Evolutionary conservation across 352 stramenopile genomes (phyloP), one percentile per base, ranked within the genome.

Genomic region (Globisporangium uncinulatum): DNA sequence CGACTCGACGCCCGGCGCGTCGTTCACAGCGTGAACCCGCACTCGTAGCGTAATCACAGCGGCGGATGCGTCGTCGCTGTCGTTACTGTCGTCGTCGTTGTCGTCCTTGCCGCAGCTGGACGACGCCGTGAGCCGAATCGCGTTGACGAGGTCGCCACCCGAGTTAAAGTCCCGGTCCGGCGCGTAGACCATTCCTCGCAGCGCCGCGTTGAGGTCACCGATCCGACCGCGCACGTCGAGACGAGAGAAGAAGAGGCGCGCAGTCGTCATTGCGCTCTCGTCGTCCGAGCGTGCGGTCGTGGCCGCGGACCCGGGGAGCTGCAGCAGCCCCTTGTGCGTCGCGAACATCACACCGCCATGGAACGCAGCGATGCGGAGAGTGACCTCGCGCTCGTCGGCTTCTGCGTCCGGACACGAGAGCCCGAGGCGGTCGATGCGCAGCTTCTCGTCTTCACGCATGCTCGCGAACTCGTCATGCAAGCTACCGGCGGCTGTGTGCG

Each of bases 301-400:
- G 49, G 61, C 65, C 19, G 54, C 54, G 14, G 55, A 19, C 36
- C 48, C 45, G 5, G 49, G 14, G 11, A 87, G 52, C 5, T 71
- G 45, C 14, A 73, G 64, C 32, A 88, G 53, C 0, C 75, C 78
- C 36, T 44, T 41, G 24, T 59, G 77, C 31, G 64, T 76, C 9
- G 71, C 70, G 4, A 89, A 47, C 71, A 85, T 80, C n/a, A 89
- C 52, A 4, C 72, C 76, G n/a, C 73, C 74, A 46, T 80, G 63
- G n/a, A 44, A 57, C 11, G 69, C 76, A 2, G 36, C 32, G 34
- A 87, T 69, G 9, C 45, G 39, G 19, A 87, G 44, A 6, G 61
- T 57, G 17, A 87, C 48, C 24, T 79, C 64, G 7, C 66, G 66
- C 17, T 77, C 50, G 15, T 65, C 66, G 5, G 61, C 61, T 0